phyloP scores from a whole-genome alignment of 1,284 basidiomycete species.

The Austroboletus novae-zelandiae region DNA sequence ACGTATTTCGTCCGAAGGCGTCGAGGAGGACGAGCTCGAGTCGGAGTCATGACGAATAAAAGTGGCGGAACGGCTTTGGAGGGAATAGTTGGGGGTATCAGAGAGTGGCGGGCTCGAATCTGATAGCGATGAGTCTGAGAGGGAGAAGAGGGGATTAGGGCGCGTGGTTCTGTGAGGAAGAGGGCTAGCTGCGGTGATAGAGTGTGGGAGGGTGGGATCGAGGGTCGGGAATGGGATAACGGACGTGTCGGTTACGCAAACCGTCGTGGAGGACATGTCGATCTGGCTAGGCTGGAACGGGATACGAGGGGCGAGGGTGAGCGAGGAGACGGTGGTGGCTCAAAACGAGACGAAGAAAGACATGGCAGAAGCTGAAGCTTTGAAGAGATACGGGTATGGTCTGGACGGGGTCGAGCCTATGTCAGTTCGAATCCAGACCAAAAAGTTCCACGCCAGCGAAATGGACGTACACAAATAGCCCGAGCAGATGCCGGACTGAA shows the following conservation, averaged over 20 bases:
- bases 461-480: constrained; percentile 10
- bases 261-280: constrained; percentile 27
- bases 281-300: background rate
- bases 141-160: constrained; percentile 5
- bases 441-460: constrained; percentile 1
- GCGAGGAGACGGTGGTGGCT: background rate
- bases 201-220: constrained; percentile 35
- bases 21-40: constrained; percentile 35
- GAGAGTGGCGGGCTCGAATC: constrained; percentile 6
- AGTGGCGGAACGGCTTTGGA: constrained; percentile 11
- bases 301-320: background rate
- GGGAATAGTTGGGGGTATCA: constrained; percentile 11
- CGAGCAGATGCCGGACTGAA: constrained; percentile 2
- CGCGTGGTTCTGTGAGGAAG: constrained; percentile 32
- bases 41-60: constrained; percentile 29
- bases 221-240: constrained; percentile 35
- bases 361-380: constrained; percentile 21
- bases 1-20: constrained; percentile 28
- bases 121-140: constrained; percentile 17
- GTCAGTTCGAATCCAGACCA: constrained; percentile 16
- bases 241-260: constrained; percentile 36
- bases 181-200: constrained; percentile 53
- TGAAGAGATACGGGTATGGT: background rate
- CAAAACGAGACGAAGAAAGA: constrained; percentile 15
- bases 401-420: background rate